phyloP scores from a whole-genome alignment of 352 stramenopile species.

The Phytophthora quininea region DNA sequence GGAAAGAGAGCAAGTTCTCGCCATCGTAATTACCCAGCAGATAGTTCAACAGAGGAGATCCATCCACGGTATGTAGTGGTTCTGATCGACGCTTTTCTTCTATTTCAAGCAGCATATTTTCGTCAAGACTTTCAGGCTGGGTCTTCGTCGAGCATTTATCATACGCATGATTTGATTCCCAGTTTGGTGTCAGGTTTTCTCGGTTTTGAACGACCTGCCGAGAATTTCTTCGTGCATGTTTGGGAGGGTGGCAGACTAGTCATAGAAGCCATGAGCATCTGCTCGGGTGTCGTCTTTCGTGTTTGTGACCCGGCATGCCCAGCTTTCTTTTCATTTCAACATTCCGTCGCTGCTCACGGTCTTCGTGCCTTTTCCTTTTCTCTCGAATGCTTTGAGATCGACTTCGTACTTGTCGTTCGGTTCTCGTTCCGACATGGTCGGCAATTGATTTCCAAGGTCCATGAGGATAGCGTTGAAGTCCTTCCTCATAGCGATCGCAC shows the following conservation, averaged over 20 bases:
- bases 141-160: too few relatives aligned
- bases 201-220: too few relatives aligned
- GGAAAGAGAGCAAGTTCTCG: not conserved
- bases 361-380: conserved; percentile 16
- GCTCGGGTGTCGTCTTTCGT: not conserved
- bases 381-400: conserved; percentile 26
- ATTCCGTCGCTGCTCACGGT: conserved; percentile 6
- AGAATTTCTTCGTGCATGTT: too few relatives aligned
- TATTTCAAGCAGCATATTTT: too few relatives aligned
- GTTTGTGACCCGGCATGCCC: not conserved
- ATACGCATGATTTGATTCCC: too few relatives aligned
- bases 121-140: too few relatives aligned
- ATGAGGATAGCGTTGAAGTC: conserved; percentile 14
- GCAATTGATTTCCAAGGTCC: conserved; percentile 29
- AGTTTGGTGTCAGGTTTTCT: too few relatives aligned
- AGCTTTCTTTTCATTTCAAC: not conserved
- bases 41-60: too few relatives aligned
- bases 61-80: too few relatives aligned
- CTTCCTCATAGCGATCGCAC: conserved; percentile 18
- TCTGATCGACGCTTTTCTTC: too few relatives aligned
- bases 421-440: conserved; percentile 19
- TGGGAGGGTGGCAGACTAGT: not conserved
- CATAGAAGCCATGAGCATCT: conserved; percentile 17
- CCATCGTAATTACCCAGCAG: too few relatives aligned
- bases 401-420: conserved; percentile 23